Conservation (phyloP, 2,329 filamentous ascomycete species). For the Pyrenophora graminea region DNA sequence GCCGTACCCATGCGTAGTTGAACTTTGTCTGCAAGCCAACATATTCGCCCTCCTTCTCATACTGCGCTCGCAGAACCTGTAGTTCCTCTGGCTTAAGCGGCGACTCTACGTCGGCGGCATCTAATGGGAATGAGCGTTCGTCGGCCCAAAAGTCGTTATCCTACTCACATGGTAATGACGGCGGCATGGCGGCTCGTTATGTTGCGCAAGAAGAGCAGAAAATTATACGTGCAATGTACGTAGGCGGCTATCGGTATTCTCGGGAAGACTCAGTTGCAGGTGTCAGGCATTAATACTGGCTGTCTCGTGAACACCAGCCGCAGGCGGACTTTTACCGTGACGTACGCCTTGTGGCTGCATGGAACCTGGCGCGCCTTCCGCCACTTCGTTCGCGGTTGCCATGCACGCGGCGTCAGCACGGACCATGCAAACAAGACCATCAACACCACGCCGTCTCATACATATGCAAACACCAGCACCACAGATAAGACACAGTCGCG, state of each 20-base stretch:
- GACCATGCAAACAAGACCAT: constrained; percentile 36
- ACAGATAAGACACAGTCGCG: not conserved
- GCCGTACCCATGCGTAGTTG: constrained; percentile 94
- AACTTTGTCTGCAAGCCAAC: constrained; percentile 98
- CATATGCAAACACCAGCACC: no score
- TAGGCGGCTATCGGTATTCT: not conserved
- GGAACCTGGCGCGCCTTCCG: constrained; percentile 12
- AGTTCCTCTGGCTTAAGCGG: constrained; percentile 91
- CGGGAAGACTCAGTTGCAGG: not conserved
- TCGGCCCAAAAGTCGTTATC: constrained; percentile 11
- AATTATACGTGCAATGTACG: not conserved
- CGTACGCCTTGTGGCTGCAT: constrained; percentile 38
- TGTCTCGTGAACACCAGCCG: constrained; percentile 26
- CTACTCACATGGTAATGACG: constrained; percentile 44
- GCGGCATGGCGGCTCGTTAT: constrained; percentile 33
- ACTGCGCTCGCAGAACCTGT: constrained; percentile 88
- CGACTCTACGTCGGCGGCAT: constrained; percentile 96
- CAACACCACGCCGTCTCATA: constrained; percentile 29
- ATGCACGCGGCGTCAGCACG: constrained; percentile 29
- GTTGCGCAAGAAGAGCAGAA: constrained; percentile 1
- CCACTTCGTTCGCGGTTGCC: constrained; percentile 33
- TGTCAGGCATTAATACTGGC: constrained; percentile 3
- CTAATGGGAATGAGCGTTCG: constrained; percentile 55
- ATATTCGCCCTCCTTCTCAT: constrained; percentile 96
- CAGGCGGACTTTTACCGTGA: constrained; percentile 31